These are phyloP conservation scores for Nitzschia sp. DNA, from an alignment of 108 stramenopile genomes.

Conservation along the genomic window DNA sequence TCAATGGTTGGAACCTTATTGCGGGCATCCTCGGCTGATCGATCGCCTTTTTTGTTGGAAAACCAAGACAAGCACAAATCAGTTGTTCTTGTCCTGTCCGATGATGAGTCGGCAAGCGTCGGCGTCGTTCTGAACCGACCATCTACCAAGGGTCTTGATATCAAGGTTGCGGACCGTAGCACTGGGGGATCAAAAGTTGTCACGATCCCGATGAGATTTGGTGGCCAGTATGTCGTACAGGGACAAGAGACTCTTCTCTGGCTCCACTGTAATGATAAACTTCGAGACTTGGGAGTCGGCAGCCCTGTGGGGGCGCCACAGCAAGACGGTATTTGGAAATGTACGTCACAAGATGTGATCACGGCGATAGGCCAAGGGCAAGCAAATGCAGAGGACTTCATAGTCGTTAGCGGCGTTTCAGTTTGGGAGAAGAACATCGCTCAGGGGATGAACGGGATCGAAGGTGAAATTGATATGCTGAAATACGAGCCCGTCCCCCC, in stretches of 20 bases:
- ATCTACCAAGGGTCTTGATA: slow-evolving; percentile 36
- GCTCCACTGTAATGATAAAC: slow-evolving; percentile 60
- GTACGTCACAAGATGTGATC: slow-evolving; percentile 64
- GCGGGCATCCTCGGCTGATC: slow-evolving; percentile 29
- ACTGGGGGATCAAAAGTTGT: slow-evolving; percentile 23
- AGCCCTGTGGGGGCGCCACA: slow-evolving; percentile 47
- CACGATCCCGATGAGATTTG: slow-evolving; percentile 74
- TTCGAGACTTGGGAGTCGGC: slow-evolving; percentile 54
- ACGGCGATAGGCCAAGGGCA: slow-evolving; percentile 57
- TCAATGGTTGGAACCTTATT: slow-evolving; percentile 25
- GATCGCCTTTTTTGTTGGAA: slow-evolving; percentile 68
- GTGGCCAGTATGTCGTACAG: slow-evolving; percentile 80
- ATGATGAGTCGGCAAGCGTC: slow-evolving; percentile 64
- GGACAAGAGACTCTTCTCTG: slow-evolving; percentile 59
- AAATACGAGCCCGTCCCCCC: slow-evolving; percentile 62
- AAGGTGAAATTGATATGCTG: slow-evolving; percentile 62
- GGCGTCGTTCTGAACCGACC: slow-evolving; percentile 82
- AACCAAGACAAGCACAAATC: slow-evolving; percentile 83
- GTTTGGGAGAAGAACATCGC: slow-evolving; percentile 63
- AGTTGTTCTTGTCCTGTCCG: slow-evolving; percentile 63
- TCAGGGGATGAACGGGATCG: slow-evolving; percentile 49
- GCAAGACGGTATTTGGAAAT: slow-evolving; percentile 68
- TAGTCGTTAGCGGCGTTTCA: slow-evolving; percentile 66
- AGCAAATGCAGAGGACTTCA: slow-evolving; percentile 68
- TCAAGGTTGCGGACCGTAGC: slow-evolving; percentile 37